Evolutionary conservation across 1,284 basidiomycete genomes (phyloP), one percentile per base, ranked within the genome.

Genomic region (Marasmius tenuissimus): DNA sequence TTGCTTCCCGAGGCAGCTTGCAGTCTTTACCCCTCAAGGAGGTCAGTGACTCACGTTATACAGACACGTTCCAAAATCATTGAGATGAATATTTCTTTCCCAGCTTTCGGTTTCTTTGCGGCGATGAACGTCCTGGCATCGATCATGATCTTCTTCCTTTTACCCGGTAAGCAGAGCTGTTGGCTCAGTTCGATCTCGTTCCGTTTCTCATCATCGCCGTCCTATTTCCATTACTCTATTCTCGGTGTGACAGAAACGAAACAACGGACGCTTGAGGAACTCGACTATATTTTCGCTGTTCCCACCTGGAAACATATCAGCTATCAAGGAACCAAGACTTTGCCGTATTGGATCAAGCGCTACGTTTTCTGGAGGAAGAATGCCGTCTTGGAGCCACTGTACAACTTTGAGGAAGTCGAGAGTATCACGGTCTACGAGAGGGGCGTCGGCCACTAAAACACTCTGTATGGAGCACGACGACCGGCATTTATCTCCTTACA

Each of bases 271-370:
- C 80, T 92, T 2, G 80, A 82, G 69, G 84, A 86, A 69, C 73
- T 86, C 10, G 83, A 86, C 68, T 81, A 80, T 65, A 72, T 91
- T 50, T 91, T 91, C 69, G 80, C 81, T 45, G 84, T 91, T 3
- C 86, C 88, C 0, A 88, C 83, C 1, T 68, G 70, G n/a, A 78
- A 77, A 56, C 86, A 85, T 69, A 75, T 80, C 35, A 66, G 70
- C 2, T 87, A 91, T 73, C 85, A 90, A 70, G 61, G 79, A 45
- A 80, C 70, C 18, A 78, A 74, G 34, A 81, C 81, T 75, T 68
- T 88, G 18, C 87, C 87, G 1, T 87, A 85, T 76, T 88, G 81
- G 75, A 74, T 89, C 75, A 82, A 81, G 63, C 80, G 84, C 47
- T 85, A 81, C 68, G 65, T 91, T 16, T 69, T 88, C 55, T 77